A percentile compares a stretch with the other conserved stretches of the same genome.
Evolutionary conservation across 768 basidiomycete species (phyloP).

Genomic region (Tulasnella sp.): DNA sequence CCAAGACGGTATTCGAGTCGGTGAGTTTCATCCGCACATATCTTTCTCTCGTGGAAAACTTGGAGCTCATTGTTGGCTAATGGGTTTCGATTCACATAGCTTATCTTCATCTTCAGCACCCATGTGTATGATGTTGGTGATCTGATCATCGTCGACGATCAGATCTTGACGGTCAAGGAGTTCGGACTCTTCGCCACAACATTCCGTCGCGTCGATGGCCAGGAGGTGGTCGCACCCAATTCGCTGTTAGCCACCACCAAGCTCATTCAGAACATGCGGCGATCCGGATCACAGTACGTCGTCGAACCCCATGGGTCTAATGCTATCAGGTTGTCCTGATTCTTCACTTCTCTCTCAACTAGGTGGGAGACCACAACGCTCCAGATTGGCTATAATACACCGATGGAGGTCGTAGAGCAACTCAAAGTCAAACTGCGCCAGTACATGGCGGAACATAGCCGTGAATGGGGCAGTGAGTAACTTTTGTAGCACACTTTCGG

Average conservation of each 20-base stretch:
- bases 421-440: conserved; percentile 45
- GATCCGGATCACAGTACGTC: conserved; percentile 59
- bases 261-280: conserved; percentile 65
- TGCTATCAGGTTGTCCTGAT: background rate
- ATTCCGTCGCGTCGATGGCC: conserved; percentile 66
- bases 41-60: background rate
- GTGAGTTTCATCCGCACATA: conserved; percentile 27
- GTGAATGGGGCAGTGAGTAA: conserved; percentile 47
- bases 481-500: conserved; percentile 4
- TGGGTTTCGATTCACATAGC: conserved; percentile 30
- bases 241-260: conserved; percentile 57
- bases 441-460: conserved; percentile 48
- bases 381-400: conserved; percentile 55
- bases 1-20: conserved; percentile 67
- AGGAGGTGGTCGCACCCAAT: conserved; percentile 63
- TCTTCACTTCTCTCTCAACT: conserved; percentile 2
- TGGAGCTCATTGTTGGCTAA: no score
- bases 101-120: conserved; percentile 77
- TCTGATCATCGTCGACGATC: conserved; percentile 68
- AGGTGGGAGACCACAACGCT: conserved; percentile 62
- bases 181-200: conserved; percentile 72
- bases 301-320: background rate
- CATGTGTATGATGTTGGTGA: conserved; percentile 83
- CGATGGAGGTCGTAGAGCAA: conserved; percentile 55
- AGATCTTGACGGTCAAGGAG: conserved; percentile 36